Evolutionary conservation across 2,329 filamentous ascomycete species (phyloP), one percentile per base, ranked within the genome.

Genomic region (Penicillium psychrosexuale): DNA sequence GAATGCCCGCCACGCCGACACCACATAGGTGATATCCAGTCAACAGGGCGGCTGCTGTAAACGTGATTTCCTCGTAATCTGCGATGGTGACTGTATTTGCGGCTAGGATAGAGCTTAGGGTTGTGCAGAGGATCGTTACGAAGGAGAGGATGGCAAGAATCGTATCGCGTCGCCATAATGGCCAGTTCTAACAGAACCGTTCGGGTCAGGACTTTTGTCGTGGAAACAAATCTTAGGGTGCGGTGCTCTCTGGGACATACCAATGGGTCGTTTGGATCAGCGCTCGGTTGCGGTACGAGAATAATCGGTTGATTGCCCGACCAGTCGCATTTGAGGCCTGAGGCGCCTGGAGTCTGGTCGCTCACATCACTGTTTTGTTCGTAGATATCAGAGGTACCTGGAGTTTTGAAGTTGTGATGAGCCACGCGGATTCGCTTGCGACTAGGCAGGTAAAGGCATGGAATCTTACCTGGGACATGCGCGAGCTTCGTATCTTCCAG

Each of bases 1-100:
- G 80, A 71, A 94, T 84, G 47, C 90, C 91, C 1, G 88, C 88
- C 13, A 91, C 78, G 11, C 90, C 91, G 3, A 91, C 89, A 19
- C 91, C 93, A 28, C 92, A 83, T 19, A 97, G 81, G 71, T 91
- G 92, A 72, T 92, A 96, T 50, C 91, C 92, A 0, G 92, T 97
- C 38, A 96, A 77, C 12, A 94, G 78, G 3, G 91, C 91, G 55
- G 92, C 84, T 40, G 86, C 78, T n/a, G 87, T 89, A 66, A 96
- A 90, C 46, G 80, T 79, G 45, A 80, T 77, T 7, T 69, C 60
- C 71, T 91, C 91, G 69, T 84, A 80, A 30, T 88, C 76, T 5
- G 87, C 83, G 48, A 97, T 78, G 5, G 88, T 89, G 55, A 96
- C 77, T 1, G 91, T 95, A 73, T 95, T 92, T 54, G 92, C 90